These are phyloP conservation scores for Persicaria tinctoria DNA, from an alignment of 148 eudicot species.

Conservation along the genomic window DNA sequence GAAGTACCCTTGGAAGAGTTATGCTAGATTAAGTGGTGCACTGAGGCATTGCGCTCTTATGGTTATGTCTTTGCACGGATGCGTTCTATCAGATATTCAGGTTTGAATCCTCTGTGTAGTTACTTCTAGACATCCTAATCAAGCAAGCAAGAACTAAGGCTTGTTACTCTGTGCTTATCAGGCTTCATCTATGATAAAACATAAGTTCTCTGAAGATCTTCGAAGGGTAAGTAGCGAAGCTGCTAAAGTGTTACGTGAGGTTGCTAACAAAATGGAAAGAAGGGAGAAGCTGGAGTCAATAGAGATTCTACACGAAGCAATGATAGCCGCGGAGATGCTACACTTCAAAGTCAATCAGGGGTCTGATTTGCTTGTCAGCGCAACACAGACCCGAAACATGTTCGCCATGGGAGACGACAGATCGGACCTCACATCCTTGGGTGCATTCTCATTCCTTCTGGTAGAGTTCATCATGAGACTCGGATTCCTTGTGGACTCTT, in stretches of 20 bases:
- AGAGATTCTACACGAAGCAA: constrained; percentile 13
- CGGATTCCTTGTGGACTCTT: constrained; percentile 17
- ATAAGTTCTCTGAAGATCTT: constrained; percentile 5
- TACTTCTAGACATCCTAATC: neutral
- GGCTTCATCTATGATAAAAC: constrained; percentile 15
- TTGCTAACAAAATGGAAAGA: constrained; percentile 13
- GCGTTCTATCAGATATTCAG: constrained; percentile 15
- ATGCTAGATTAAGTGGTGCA: constrained; percentile 15
- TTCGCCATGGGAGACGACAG: constrained; percentile 5
- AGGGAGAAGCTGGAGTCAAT: constrained; percentile 14
- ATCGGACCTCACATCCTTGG: constrained; percentile 10
- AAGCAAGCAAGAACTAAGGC: neutral
- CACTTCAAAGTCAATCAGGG: constrained; percentile 9
- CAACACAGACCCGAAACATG: neutral
- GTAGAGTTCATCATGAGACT: constrained; percentile 22
- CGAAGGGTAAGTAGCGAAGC: constrained; percentile 15
- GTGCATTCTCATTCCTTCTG: constrained; percentile 13
- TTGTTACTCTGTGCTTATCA: neutral
- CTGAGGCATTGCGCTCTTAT: constrained; percentile 16
- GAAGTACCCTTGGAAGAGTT: constrained; percentile 13
- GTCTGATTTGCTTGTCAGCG: neutral
- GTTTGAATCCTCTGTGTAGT: neutral
- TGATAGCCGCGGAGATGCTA: neutral
- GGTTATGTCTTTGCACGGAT: constrained; percentile 15
- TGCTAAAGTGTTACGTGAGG: constrained; percentile 16